These are phyloP conservation scores for Poronia punctata DNA, from an alignment of 495 filamentous ascomycete species.

Conservation along the genomic window DNA sequence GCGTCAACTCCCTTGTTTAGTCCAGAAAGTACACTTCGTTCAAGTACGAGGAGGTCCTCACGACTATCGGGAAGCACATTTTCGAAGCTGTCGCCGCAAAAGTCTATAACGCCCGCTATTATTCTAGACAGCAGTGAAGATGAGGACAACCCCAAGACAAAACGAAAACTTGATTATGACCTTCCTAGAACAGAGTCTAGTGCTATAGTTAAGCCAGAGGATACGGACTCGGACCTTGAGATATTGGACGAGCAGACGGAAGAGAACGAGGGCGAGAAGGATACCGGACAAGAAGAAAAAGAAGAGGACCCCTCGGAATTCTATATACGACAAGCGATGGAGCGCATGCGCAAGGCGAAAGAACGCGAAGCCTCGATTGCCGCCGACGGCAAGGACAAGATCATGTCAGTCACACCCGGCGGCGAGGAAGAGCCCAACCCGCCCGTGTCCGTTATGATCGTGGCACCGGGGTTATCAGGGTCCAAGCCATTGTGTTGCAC, in stretches of 20 bases:
- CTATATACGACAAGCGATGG: conserved; percentile 22
- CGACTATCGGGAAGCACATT: conserved; percentile 2
- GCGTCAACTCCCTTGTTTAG: conserved; percentile 13
- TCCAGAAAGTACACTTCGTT: conserved; percentile 7
- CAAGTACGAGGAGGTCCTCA: conserved; percentile 1
- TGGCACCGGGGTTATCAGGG: conserved; percentile 56
- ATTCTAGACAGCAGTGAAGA: conserved; percentile 12
- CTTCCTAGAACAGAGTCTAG: too few species aligned
- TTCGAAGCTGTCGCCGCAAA: conserved; percentile 4
- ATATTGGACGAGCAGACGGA: neutral
- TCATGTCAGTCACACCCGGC: conserved; percentile 1
- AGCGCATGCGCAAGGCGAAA: conserved; percentile 18
- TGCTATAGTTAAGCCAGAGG: too few species aligned
- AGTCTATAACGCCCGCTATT: conserved; percentile 6
- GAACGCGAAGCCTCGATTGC: conserved; percentile 13
- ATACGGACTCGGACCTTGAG: conserved; percentile 5
- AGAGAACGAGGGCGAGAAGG: conserved; percentile 1
- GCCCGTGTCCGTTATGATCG: conserved; percentile 60
- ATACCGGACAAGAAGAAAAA: too few species aligned
- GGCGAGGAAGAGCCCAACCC: conserved; percentile 7
- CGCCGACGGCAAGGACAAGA: conserved; percentile 9
- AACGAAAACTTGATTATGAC: neutral
- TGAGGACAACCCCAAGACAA: conserved; percentile 5
- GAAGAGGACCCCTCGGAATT: conserved; percentile 27
- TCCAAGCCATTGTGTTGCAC: conserved; percentile 58